Base-by-base conservation (phyloP, 2,329 filamentous ascomycete genomes). In the Mycosphaerella arachidis region DNA sequence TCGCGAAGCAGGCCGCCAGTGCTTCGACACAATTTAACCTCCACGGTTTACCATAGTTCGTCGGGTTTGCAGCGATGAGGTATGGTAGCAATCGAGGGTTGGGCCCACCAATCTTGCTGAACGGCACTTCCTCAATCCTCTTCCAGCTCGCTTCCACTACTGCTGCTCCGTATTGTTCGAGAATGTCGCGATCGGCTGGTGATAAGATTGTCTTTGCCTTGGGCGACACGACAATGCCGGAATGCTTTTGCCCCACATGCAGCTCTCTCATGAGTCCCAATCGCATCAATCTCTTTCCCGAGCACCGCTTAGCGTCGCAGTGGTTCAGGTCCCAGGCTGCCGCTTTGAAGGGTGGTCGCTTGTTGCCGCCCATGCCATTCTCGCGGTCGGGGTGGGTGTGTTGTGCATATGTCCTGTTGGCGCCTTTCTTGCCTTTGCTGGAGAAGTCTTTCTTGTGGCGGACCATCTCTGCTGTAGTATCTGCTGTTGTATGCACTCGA, bases 121-220 rank as follows among this genome's bases (percentile, higher is more conserved):
- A 99, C 55, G 93, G 92, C 5, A 99, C 87, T 75, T 99, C 94
- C 52, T 89, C 83, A 7, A 95, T 91, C 61, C 94, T 83, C 3
- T 95, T 95, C 94, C 94, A 99, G 27, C 91, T 96, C 72, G 92
- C 96, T 78, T 99, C 94, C 18, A 99, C 94, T 3, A 99, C 94
- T 3, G 94, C 94, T 20, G 92, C 93, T 64, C 94, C 94, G 72
- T 90, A 90, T 74, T 92, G 88, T 69, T 95, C 91, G 69, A 97
- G 83, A 16, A 96, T 78, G 53, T 89, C 86, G 59, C 81, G 81
- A 76, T 99, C 94, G 55, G 91, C 90, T 1, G 92, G 90, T 5
- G 90, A 95, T 48, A 97, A 75, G 16, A 92, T 85, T 59, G 83
- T 86, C 73, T 95, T 97, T 64, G 90, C 94, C 78, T 97, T 97